Evolutionary conservation across 139 green algal genomes (phyloP), one percentile per base, ranked within the genome.

Genomic region (Picochlorum costavermella): DNA sequence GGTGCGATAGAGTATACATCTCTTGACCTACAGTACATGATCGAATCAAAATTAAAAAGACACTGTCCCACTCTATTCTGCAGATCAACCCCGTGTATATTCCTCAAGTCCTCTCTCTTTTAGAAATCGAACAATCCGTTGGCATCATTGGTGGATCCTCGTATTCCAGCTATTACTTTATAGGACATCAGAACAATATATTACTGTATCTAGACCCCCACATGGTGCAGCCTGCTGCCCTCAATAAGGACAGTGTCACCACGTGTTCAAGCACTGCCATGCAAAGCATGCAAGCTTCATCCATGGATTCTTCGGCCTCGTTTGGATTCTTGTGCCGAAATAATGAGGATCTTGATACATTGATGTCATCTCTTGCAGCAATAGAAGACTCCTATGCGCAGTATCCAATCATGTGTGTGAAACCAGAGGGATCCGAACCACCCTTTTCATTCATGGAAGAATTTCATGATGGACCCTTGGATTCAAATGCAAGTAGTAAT

Each of bases 81-180:
- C 46, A 53, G 46, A 48, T 91, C 20, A 88, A 91, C 74, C 69
- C 77, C 6, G 33, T 75, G 9, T 96, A 96, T 66, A 30, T 86
- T 1, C 76, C 79, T 1, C 92, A 95, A 74, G 75, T 97, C 36
- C 63, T 76, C 49, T 55, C 66, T 16, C 67, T 95, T 13, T 72
- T 96, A 40, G 69, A 56, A 11, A 86, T 81, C 62, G 86, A 83
- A 0, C 86, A 96, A 71, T 87, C 69, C 65, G 75, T 95, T 5
- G 91, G 91, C 67, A 91, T 97, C 29, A 80, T 97, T 20, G 91
- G 91, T 0, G 91, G 91, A 25, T 81, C 87, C 2, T 87, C 91
- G 10, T 62, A 70, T 56, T 79, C 82, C 50, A 93, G 83, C 3
- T 73, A 93, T n/a, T 96, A 89, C 70, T 87, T 97, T 50, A 61